A percentile compares a stretch with the other conserved stretches of the same genome.
Evolutionary conservation across 2,329 filamentous ascomycete species (phyloP).

Genomic region (Trichoderma sp.): DNA sequence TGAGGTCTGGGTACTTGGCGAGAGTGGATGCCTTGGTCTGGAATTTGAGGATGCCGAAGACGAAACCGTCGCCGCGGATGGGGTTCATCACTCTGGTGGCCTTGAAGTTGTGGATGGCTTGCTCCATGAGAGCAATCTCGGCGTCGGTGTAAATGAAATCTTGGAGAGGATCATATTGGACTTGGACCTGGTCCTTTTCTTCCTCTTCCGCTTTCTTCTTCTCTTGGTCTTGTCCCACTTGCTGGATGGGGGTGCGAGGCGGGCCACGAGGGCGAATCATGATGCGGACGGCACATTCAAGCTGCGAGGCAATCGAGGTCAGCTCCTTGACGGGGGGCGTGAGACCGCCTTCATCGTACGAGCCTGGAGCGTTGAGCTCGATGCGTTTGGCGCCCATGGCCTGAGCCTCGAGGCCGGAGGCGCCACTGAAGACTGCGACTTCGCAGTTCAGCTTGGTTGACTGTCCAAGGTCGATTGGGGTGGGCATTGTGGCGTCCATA

Average conservation of each 20-base stretch:
- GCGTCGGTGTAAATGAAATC: conserved; percentile 50
- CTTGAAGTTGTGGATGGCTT: conserved; percentile 39
- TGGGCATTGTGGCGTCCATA: neutral
- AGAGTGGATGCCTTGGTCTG: conserved; percentile 9
- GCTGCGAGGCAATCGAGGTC: conserved; percentile 26
- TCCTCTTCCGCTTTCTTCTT: neutral
- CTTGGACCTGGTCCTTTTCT: neutral
- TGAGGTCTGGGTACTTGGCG: conserved; percentile 6
- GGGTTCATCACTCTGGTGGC: conserved; percentile 37
- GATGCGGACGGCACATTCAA: conserved; percentile 45
- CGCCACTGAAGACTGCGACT: conserved; percentile 51
- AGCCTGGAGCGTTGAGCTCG: conserved; percentile 52
- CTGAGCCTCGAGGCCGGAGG: conserved; percentile 40
- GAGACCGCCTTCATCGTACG: conserved; percentile 50
- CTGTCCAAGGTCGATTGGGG: conserved; percentile 1
- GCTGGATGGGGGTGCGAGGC: neutral
- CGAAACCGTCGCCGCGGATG: conserved; percentile 52
- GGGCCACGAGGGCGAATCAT: conserved; percentile 52
- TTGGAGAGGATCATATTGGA: neutral
- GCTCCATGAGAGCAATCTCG: conserved; percentile 46
- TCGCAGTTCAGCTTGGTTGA: conserved; percentile 32
- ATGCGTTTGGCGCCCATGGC: conserved; percentile 47
- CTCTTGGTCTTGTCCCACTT: neutral
- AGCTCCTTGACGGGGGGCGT: conserved; percentile 48
- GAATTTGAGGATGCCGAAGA: conserved; percentile 48